Base-by-base conservation (phyloP, 768 basidiomycete genomes). In the Psilocybe azurescens region DNA sequence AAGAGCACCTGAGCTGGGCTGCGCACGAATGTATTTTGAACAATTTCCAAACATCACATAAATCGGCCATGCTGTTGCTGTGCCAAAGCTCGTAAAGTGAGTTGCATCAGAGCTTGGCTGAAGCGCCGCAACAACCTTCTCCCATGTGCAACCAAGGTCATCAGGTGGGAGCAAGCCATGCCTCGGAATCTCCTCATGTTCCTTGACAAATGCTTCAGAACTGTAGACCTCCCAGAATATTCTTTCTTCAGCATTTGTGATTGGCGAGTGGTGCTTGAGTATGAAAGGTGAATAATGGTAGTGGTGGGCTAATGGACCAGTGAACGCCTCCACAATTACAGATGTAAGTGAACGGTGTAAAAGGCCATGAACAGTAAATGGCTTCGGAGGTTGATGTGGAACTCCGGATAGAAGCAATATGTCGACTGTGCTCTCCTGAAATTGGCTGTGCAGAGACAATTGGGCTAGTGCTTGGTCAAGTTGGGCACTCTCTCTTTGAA, bases 1-100 rank as follows among this genome's bases (percentile, higher is more conserved):
- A 8, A 68, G 69, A 1, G 77, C 69, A 13, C 68, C 64, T 0
- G 68, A 67, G 3, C 56, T 63, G 0, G 78, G 78, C 30, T 70
- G 69, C 5, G 56, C 62, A 0, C 74, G 69, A 0, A 61, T 62
- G 61, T 81, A 82, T 63, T 84, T 83, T 79, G 41, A 80, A n/a
- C n/a, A n/a, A n/a, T n/a, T n/a, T n/a, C n/a, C n/a, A n/a, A n/a
- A n/a, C n/a, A n/a, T n/a, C n/a, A 58, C 41, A 65, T 67, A 77
- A 3, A 76, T 62, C 0, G 75, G 77, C 76, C 77, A 78, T 1
- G 74, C 57, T 3, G 69, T 66, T 2, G 74, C 70, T 7, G 55
- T 71, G 1, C 77, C 76, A 63, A 78, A 79, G 41, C 67, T 67
- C 11, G 78, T 68, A 10, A 71, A 64, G 8, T 65, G 63, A 2